A percentile compares a stretch with the other conserved stretches of the same genome.
These are phyloP conservation scores for Coemansia sp. DNA, from an alignment of 192 early-diverging fungal species.

Conservation along the genomic window DNA sequence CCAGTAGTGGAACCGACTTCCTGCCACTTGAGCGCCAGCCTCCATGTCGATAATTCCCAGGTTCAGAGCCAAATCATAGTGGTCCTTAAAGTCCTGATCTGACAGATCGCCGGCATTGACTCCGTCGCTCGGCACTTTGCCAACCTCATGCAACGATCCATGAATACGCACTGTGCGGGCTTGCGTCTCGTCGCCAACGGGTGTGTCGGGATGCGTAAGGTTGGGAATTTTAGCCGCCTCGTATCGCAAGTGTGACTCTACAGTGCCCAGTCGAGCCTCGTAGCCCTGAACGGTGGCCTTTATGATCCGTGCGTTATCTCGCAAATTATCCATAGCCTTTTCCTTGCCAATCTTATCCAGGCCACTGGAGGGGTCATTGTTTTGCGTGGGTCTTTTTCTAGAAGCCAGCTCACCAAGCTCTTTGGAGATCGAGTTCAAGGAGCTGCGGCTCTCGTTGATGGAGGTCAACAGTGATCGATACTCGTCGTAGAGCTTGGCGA, in stretches of 20 bases:
- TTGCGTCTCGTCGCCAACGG: constrained; percentile 75
- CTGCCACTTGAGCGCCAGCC: constrained; percentile 77
- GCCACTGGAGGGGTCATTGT: neutral
- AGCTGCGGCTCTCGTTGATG: constrained; percentile 40
- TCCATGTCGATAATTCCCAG: constrained; percentile 83
- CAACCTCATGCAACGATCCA: constrained; percentile 33
- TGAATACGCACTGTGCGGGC: constrained; percentile 62
- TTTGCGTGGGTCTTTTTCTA: constrained; percentile 36
- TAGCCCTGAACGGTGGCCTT: constrained; percentile 64
- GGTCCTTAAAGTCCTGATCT: constrained; percentile 59
- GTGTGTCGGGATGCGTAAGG: constrained; percentile 70
- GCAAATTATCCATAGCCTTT: constrained; percentile 14
- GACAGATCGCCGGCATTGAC: constrained; percentile 10
- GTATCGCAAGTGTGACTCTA: constrained; percentile 64
- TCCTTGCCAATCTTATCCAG: constrained; percentile 10
- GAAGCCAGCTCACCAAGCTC: constrained; percentile 41
- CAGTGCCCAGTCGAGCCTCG: constrained; percentile 49
- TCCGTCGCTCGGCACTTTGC: constrained; percentile 26
- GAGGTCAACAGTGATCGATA: constrained; percentile 31
- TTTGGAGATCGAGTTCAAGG: constrained; percentile 57
- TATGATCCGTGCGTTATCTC: constrained; percentile 55
- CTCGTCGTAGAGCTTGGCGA: constrained; percentile 60
- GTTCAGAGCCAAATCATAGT: constrained; percentile 67
- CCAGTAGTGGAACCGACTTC: constrained; percentile 86
- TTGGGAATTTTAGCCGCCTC: constrained; percentile 82